Evolutionary conservation across 345 rosid genomes (phyloP).

Genomic region (Arabidopsis suecica): DNA sequence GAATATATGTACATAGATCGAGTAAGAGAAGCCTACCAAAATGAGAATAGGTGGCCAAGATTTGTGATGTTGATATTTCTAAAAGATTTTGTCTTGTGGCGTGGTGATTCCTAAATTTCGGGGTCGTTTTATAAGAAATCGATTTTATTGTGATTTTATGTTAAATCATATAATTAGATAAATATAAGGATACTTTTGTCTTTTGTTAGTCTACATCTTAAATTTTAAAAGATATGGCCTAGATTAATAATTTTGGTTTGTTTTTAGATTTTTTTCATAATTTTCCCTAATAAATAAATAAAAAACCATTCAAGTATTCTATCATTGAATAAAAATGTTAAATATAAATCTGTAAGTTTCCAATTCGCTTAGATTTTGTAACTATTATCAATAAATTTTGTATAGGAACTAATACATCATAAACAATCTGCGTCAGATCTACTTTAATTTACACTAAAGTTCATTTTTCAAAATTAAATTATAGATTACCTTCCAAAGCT

Average conservation of each 20-base stretch:
- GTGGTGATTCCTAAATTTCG: neutral
- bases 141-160: neutral
- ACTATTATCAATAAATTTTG: neutral
- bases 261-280: no score
- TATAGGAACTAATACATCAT: neutral
- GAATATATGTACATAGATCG: constrained; percentile 24
- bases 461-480: neutral
- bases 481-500: constrained; percentile 6
- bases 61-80: constrained; percentile 17
- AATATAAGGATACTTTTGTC: no score
- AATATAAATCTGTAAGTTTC: neutral
- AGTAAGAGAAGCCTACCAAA: neutral
- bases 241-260: no score
- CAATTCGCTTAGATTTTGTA: neutral
- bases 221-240: no score
- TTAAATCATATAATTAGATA: no score
- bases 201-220: no score
- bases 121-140: constrained; percentile 20
- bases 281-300: neutral
- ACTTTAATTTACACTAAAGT: no score
- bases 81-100: neutral
- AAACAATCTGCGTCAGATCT: no score
- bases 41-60: neutral
- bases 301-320: neutral
- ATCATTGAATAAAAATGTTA: neutral